Base-by-base conservation (phyloP, 768 basidiomycete species). In the Cubamyces sp. region DNA sequence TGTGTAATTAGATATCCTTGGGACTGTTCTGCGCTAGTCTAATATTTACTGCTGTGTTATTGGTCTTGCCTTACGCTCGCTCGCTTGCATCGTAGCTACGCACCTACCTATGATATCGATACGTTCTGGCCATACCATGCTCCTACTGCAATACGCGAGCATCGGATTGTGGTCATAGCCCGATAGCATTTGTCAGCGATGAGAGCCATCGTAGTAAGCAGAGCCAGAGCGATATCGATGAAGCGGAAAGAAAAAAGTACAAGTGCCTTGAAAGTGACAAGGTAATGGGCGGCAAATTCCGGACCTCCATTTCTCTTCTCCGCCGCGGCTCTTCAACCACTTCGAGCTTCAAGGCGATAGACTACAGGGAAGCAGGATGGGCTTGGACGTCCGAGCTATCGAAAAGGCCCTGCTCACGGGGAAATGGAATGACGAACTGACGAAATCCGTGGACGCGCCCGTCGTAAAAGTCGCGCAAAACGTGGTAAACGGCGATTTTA, bases 371-470 rank as follows among this genome's bases (percentile, higher is more conserved):
- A 41, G 42, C 62, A 56, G 54, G 15, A 69, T 70, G 71, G 47
- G 42, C 41, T 34, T 62, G 30, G 64, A 64, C 60, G 49, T 68
- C 43, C 53, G 61, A 14, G 58, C 70, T 47, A 70, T 88, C 60
- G 84, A 91, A 73, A 84, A 78, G 65, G 79, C 82, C 40, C 76
- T 91, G 19, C 73, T 91, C n/a, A 73, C 72, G 43, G 87, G 87
- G 1, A 70, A 67, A 43, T 83, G 81, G 81, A 40, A 64, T 19
- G 66, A 68, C 30, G 28, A 68, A 12, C 63, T 65, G 7, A 52
- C 64, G 50, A 57, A 45, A 16, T 49, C 51, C 4, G 52, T 62
- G 19, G 51, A 67, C 18, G 61, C 67, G 11, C 53, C 62, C 50
- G 54, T 76, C 53, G 55, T 71, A 12, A 73, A 76, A 56, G 76